Conservation (phyloP, 2,329 filamentous ascomycete species). For the Gyromitra esculenta region DNA sequence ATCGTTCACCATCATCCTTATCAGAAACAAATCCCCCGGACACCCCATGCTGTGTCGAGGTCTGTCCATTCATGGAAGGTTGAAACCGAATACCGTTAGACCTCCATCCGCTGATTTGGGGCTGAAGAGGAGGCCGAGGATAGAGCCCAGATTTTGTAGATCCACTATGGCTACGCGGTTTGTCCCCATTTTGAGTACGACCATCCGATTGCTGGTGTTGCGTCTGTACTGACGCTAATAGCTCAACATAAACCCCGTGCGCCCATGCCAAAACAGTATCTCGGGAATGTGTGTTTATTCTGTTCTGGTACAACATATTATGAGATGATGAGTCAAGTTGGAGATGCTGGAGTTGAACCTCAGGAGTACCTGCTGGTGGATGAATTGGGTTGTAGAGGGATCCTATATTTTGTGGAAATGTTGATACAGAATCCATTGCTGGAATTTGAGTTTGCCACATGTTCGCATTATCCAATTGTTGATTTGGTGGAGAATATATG, state of each 20-base stretch:
- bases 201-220: slow-evolving; percentile 61
- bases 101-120: slow-evolving; percentile 37
- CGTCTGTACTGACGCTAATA: slow-evolving; percentile 73
- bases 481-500: slow-evolving; percentile 40
- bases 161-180: slow-evolving; percentile 30
- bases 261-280: slow-evolving; percentile 75
- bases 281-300: slow-evolving; percentile 66
- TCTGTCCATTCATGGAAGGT: slow-evolving; percentile 10
- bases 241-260: slow-evolving; percentile 76
- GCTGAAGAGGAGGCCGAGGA: slow-evolving; percentile 47
- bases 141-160: slow-evolving; percentile 41
- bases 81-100: slow-evolving; percentile 36
- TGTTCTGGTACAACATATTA: slow-evolving; percentile 54
- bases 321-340: slow-evolving; percentile 57
- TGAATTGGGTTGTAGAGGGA: slow-evolving; percentile 62
- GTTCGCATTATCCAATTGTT: slow-evolving; percentile 43
- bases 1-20: slow-evolving; percentile 36
- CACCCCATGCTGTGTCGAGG: slow-evolving; percentile 1
- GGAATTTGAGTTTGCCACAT: slow-evolving; percentile 55
- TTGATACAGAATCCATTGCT: slow-evolving; percentile 54
- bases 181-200: slow-evolving; percentile 30
- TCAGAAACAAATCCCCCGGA: slow-evolving; percentile 6
- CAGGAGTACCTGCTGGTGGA: slow-evolving; percentile 56
- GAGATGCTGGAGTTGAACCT: slow-evolving; percentile 57
- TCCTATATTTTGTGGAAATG: slow-evolving; percentile 54